Base-by-base conservation (phyloP, 192 early-diverging fungal species). In the Mortierella claussenii region DNA sequence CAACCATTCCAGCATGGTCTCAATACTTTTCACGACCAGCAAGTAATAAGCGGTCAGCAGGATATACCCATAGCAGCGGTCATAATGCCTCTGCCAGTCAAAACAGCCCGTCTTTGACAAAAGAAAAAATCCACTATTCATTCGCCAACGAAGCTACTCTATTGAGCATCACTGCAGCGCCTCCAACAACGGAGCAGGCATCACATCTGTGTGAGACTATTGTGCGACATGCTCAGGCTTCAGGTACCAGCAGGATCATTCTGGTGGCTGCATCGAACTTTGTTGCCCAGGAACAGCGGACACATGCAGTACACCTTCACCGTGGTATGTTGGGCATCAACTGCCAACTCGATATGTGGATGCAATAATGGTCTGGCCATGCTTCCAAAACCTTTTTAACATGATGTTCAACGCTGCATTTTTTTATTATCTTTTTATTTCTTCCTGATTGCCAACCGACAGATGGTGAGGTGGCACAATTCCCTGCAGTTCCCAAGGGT, bases 131-230 rank as follows among this genome's bases (percentile, higher is more conserved):
- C 23, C 27, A 49, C 21, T 26, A 46, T 23, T 50, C 23, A 50
- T 2, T 50, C 3, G 28, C 2, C 4, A 9, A 49, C 21, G 26
- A 27, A 9, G 21, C 11, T 10, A 10, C 4, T 4, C 48, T 74
- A 13, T 31, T 74, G 42, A 59, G 61, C 5, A 55, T 65, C 8
- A 10, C 56, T 4, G 36, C 50, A 12, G 42, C 70, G 1, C 70
- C 70, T 1, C 60, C 70, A 36, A 65, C 70, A 0, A 65, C 49
- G 2, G 70, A 74, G n/a, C 70, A 74, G 49, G 55, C 55, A 6
- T 54, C 61, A 0, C 18, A 65, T 40, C 48, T 74, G 12, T 74
- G 70, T 40, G 55, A 74, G 23, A 62, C 70, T 9, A 65, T 74
- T 47, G 62, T 74, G 47, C 52, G 28, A 30, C 70, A 74, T n/a